Evolutionary conservation across 129 eudicot species (phyloP), one percentile per base, ranked within the genome.

Genomic region (Silybum marianum): DNA sequence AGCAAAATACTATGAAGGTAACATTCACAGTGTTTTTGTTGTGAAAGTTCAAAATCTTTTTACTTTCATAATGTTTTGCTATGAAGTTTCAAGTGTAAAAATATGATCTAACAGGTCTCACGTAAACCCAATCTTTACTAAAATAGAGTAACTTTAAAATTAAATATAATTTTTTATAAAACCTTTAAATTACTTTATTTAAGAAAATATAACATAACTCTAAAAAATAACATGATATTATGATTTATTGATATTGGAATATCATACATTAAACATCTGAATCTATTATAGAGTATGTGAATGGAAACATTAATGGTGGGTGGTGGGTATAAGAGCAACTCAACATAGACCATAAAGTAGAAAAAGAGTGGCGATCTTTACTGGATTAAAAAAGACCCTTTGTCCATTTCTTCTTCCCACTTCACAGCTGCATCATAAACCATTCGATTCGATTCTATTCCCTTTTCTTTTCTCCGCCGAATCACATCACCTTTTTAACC

Each of bases 401-500:
- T 54, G 65, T 54, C 65, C 22, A 18, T 54, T 54, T 54, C 65
- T 54, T 54, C 65, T 54, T 26, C 65, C 65, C 65, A 54, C 65
- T 54, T 54, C 65, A 54, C 65, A 54, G 63, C 21, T 16, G 1
- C 54, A 51, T 3, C 26, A 71, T 39, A 72, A 72, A 9, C 48
- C 76, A 72, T 72, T 77, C 58, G 69, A 65, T 68, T 34, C 30
- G 1, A 28, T n/a, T n/a, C n/a, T n/a, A 34, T 21, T 8, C 16
- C 9, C 19, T 76, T 62, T 32, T 48, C 32, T 40, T 44, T 40
- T 38, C 70, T 19, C 83, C 40, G 34, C 77, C 44, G 39, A 25
- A 23, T 70, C 54, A 19, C 66, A 72, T 69, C 40, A 79, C 63
- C 42, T 44, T 68, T 42, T 24, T 68, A 67, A 70, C 81, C 73